Percentiles rank a stretch among this genome's conserved stretches.
Evolutionary conservation across 2,329 filamentous ascomycete genomes (phyloP).

Genomic region (Venturia aucupariae): DNA sequence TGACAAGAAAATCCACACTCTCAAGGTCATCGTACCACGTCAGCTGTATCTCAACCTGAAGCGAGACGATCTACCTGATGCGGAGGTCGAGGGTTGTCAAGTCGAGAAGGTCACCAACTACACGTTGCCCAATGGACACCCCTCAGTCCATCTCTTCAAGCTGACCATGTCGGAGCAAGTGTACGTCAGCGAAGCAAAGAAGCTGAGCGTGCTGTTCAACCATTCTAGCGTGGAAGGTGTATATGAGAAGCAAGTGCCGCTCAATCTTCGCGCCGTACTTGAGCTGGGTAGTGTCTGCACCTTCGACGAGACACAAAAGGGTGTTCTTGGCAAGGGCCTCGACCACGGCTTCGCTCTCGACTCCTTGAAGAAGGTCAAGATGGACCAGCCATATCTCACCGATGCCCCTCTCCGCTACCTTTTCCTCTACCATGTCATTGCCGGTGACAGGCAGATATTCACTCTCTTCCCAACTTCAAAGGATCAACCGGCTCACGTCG

Average conservation of each 20-base stretch:
- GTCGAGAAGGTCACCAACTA: conserved; percentile 91
- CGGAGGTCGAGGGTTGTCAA: conserved; percentile 74
- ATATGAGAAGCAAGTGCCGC: conserved; percentile 86
- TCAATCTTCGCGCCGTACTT: conserved; percentile 78
- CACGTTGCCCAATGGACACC: conserved; percentile 88
- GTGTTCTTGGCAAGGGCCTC: conserved; percentile 83
- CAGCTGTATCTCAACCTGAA: conserved; percentile 90
- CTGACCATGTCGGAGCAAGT: conserved; percentile 80
- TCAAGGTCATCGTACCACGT: conserved; percentile 83
- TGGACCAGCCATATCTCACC: conserved; percentile 67
- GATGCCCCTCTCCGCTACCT: conserved; percentile 70
- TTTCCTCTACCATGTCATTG: conserved; percentile 85
- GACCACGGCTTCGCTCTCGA: conserved; percentile 88
- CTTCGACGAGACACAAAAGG: conserved; percentile 82
- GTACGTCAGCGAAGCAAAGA: conserved; percentile 76
- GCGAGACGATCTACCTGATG: conserved; percentile 74
- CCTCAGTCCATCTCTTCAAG: conserved; percentile 89
- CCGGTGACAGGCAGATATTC: conserved; percentile 87
- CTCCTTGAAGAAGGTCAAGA: conserved; percentile 57
- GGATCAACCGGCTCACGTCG: conserved; percentile 57
- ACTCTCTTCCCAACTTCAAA: conserved; percentile 80
- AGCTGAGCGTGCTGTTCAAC: conserved; percentile 74
- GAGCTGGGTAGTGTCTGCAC: conserved; percentile 86
- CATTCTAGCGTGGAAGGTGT: conserved; percentile 94
- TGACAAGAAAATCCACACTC: conserved; percentile 77